Evolutionary conservation across 805 yeast species (phyloP), one percentile per base, ranked within the genome.

Genomic region (Nematodospora valgi): DNA sequence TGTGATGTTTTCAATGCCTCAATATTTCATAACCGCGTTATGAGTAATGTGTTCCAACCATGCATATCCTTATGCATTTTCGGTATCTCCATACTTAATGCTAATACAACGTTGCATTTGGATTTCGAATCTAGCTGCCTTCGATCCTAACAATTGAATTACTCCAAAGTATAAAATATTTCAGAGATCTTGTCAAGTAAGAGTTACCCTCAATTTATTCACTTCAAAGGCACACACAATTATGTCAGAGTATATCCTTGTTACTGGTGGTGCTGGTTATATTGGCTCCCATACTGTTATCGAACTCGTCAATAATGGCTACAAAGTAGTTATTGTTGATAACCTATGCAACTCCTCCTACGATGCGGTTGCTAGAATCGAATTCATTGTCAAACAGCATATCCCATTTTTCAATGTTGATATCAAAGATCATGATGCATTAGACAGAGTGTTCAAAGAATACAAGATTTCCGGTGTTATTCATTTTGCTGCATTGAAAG

Each of bases 261-360:
- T 85, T 19, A 83, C 93, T 15, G 94, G 94, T 29, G 94, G 94
- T 31, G 86, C 91, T 18, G 93, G 95, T 14, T 85, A 85, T 59
- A 83, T 86, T 50, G 94, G 93, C 17, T 81, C 91, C 7, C 93
- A 85, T 54, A 81, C 91, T 1, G 85, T 74, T 12, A 76, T 78
- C 31, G 83, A 77, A 47, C 68, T 81, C 35, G 54, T 80, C 32
- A 70, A 73, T 40, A 68, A 74, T 34, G 86, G 86, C 17, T 72
- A 78, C 49, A 71, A 80, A 19, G 86, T 83, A 21, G 79, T 85
- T n/a, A 72, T 85, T 28, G 76, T 80, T 15, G 95, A 85, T 56
- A 81, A 80, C 55, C 63, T 82, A 39, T 60, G 68, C 48, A 85
- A 82, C 49, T 80, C 93, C 2, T 72, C 80, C 25, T 70, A 71